Evolutionary conservation across 2,329 filamentous ascomycete species (phyloP).

Genomic region (Stachybotrys elegans): DNA sequence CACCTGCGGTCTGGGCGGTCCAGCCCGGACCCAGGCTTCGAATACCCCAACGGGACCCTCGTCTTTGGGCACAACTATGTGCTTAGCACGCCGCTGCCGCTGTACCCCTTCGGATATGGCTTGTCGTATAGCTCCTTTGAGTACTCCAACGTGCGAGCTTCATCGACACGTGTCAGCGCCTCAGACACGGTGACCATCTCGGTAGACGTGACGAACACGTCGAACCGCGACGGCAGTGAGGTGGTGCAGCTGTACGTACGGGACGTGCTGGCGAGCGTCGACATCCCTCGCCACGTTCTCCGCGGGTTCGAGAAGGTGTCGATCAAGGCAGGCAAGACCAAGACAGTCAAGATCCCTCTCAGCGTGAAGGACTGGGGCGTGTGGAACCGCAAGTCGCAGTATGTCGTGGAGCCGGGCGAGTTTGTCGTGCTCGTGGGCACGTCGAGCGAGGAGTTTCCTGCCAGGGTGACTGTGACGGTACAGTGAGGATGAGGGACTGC

Average conservation of each 20-base stretch:
- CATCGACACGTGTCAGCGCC: conserved; percentile 37
- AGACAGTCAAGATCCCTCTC: conserved; percentile 42
- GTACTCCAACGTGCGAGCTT: conserved; percentile 50
- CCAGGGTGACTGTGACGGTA: conserved; percentile 54
- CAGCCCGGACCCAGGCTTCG: conserved; percentile 45
- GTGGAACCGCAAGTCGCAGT: conserved; percentile 60
- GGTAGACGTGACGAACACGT: conserved; percentile 58
- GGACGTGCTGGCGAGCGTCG: conserved; percentile 57
- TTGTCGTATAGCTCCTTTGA: conserved; percentile 60
- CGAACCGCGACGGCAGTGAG: conserved; percentile 53
- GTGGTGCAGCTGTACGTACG: conserved; percentile 65
- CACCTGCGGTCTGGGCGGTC: conserved; percentile 62
- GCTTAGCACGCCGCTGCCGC: conserved; percentile 51
- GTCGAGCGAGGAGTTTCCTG: conserved; percentile 50
- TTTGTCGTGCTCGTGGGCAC: conserved; percentile 60
- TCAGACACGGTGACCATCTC: conserved; percentile 52
- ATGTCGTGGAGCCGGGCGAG: conserved; percentile 68
- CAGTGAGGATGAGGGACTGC: too few relatives aligned
- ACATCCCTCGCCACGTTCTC: conserved; percentile 58
- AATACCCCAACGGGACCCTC: conserved; percentile 53
- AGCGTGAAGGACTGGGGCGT: conserved; percentile 53
- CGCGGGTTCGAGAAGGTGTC: conserved; percentile 64
- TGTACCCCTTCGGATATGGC: conserved; percentile 64
- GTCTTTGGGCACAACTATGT: conserved; percentile 63
- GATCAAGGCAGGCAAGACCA: conserved; percentile 54